These are phyloP conservation scores for Yamadazyma conglobata DNA, from an alignment of 1,139 yeast species.

Conservation along the genomic window DNA sequence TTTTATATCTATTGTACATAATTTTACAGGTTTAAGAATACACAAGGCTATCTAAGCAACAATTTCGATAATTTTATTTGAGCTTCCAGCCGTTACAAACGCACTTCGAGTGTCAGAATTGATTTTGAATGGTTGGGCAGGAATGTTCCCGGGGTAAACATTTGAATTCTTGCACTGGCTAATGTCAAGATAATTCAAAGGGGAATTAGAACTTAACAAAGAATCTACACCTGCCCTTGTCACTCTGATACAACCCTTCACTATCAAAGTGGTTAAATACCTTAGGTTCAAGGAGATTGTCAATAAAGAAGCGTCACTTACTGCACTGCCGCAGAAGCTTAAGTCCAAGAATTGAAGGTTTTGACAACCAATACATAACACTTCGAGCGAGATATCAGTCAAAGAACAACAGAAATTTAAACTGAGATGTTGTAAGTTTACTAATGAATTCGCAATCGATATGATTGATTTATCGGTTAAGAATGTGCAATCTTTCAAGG, in stretches of 20 bases:
- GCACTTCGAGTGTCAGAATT: constrained; percentile 53
- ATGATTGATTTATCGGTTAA: constrained; percentile 63
- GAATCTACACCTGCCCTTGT: constrained; percentile 75
- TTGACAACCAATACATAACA: constrained; percentile 62
- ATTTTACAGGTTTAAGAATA: constrained; percentile 1
- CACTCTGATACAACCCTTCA: constrained; percentile 71
- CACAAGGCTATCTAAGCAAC: constrained; percentile 29
- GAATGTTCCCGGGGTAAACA: constrained; percentile 53
- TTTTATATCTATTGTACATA: constrained; percentile 1
- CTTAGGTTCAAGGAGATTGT: constrained; percentile 57
- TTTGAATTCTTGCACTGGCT: constrained; percentile 68
- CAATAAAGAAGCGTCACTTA: constrained; percentile 64
- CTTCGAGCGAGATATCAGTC: constrained; percentile 65
- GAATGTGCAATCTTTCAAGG: constrained; percentile 70
- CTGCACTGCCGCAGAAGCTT: constrained; percentile 78
- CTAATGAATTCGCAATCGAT: constrained; percentile 60
- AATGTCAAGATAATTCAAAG: constrained; percentile 52
- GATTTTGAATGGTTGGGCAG: constrained; percentile 52
- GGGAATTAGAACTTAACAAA: constrained; percentile 53
- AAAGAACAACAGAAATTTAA: constrained; percentile 74
- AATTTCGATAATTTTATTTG: constrained; percentile 54
- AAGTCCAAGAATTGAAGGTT: constrained; percentile 50
- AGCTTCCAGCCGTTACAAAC: constrained; percentile 54
- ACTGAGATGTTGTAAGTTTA: constrained; percentile 52
- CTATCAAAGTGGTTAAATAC: constrained; percentile 43